A percentile compares a stretch with the other conserved stretches of the same genome.
Conservation (phyloP, 2,329 filamentous ascomycete species). For the Alternaria viburni region DNA sequence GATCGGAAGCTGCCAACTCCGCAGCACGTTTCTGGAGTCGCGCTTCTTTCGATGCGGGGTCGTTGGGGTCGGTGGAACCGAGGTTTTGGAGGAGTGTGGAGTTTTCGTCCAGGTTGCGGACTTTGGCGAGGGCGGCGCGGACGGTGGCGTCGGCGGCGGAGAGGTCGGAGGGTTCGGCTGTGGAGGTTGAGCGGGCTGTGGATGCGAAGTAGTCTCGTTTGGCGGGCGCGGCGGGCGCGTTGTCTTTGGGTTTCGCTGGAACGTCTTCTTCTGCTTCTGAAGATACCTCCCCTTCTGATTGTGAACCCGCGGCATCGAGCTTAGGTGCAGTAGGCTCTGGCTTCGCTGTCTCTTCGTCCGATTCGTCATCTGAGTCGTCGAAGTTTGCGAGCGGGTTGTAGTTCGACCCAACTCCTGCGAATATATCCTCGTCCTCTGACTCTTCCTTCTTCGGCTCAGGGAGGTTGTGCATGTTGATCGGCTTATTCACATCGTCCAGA, state of each 20-base stretch:
- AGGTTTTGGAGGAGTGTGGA: slow-evolving; percentile 52
- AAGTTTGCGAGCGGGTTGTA: slow-evolving; percentile 66
- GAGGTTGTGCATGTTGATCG: slow-evolving; percentile 49
- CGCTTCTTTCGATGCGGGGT: slow-evolving; percentile 63
- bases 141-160: slow-evolving; percentile 74
- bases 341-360: slow-evolving; percentile 10
- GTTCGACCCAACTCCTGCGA: slow-evolving; percentile 64
- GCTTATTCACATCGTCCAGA: slow-evolving; percentile 53
- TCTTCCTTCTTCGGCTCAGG: slow-evolving; percentile 50
- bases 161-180: slow-evolving; percentile 42
- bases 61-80: slow-evolving; percentile 22
- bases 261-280: slow-evolving; percentile 6
- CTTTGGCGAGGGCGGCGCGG: slow-evolving; percentile 84
- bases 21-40: slow-evolving; percentile 67
- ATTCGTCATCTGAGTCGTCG: slow-evolving; percentile 53
- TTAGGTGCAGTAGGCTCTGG: neutral
- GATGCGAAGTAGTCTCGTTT: slow-evolving; percentile 34
- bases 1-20: slow-evolving; percentile 73
- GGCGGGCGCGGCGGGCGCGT: slow-evolving; percentile 3
- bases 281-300: neutral
- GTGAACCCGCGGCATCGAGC: neutral
- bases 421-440: slow-evolving; percentile 66
- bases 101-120: slow-evolving; percentile 59
- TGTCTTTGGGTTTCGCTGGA: slow-evolving; percentile 4
- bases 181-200: slow-evolving; percentile 8